phyloP scores from a whole-genome alignment of 169 alveolate species.

The Plasmodium gallinaceum region DNA sequence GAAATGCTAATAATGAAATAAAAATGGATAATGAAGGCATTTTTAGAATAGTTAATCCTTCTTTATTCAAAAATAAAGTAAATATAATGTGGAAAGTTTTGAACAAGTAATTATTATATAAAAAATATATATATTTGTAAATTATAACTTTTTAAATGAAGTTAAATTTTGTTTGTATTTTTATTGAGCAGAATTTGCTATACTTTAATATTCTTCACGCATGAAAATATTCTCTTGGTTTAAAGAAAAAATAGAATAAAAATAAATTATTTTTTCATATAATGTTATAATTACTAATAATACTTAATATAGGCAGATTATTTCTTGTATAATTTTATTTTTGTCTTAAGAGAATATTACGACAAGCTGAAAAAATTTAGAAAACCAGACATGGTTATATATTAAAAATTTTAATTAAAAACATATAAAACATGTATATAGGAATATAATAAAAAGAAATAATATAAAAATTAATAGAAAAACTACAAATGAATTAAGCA shows the following conservation, averaged over 20 bases:
- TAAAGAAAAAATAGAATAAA: not conserved
- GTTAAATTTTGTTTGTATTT: not conserved
- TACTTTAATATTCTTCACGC: conserved; percentile 26
- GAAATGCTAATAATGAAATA: conserved; percentile 13
- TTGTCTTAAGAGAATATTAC: conserved; percentile 13
- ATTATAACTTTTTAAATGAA: not conserved
- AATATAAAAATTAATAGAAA: too few species aligned
- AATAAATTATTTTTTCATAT: not conserved
- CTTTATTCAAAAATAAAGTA: conserved; percentile 52
- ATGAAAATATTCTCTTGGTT: conserved; percentile 68
- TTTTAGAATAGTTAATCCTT: conserved; percentile 25
- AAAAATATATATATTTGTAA: not conserved
- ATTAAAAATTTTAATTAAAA: not conserved
- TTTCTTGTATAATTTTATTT: conserved; percentile 34
- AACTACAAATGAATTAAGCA: too few species aligned
- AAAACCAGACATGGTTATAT: conserved; percentile 21
- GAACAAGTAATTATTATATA: conserved; percentile 35
- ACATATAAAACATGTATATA: too few species aligned
- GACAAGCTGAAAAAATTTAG: conserved; percentile 4
- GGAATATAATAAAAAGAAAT: too few species aligned
- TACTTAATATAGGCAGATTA: conserved; percentile 30
- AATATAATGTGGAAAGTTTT: conserved; percentile 63
- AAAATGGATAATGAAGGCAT: conserved; percentile 60
- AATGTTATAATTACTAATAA: not conserved
- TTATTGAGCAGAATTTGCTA: conserved; percentile 35